A percentile compares a stretch with the other conserved stretches of the same genome.
phyloP scores from a whole-genome alignment of 164 flowering plant genomes.

The Tetrastigma voinierianum region DNA sequence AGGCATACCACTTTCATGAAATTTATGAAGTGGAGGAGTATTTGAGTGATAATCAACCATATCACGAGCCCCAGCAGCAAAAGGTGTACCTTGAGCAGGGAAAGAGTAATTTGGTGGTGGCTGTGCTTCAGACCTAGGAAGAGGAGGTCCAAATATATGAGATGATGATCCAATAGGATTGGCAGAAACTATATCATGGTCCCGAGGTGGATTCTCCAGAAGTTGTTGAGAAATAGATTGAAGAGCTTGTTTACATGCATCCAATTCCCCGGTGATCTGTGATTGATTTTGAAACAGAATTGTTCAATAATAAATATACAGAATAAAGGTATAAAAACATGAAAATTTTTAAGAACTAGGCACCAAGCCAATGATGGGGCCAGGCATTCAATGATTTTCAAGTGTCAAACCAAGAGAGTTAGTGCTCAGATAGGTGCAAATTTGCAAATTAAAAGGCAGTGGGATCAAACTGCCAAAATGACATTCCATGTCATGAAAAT shows the following conservation, averaged over 20 bases:
- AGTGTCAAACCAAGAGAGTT: no score
- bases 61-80: constrained; percentile 49
- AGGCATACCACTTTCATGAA: constrained; percentile 39
- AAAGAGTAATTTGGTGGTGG: constrained; percentile 34
- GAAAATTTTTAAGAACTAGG: background rate
- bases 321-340: background rate
- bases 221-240: constrained; percentile 69
- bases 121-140: constrained; percentile 32
- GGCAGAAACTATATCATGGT: constrained; percentile 42
- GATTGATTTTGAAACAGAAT: constrained; percentile 1
- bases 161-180: constrained; percentile 42
- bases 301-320: background rate
- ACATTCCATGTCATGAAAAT: no score
- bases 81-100: constrained; percentile 42
- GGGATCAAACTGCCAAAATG: no score
- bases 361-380: background rate
- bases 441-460: no score
- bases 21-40: constrained; percentile 37
- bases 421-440: no score
- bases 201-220: constrained; percentile 55
- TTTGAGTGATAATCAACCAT: constrained; percentile 35
- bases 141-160: constrained; percentile 34
- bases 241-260: constrained; percentile 75
- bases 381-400: no score
- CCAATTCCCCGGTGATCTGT: constrained; percentile 72